Evolutionary conservation across 176 grass and related monocot genomes (phyloP).

Genomic region (Zea mays): DNA sequence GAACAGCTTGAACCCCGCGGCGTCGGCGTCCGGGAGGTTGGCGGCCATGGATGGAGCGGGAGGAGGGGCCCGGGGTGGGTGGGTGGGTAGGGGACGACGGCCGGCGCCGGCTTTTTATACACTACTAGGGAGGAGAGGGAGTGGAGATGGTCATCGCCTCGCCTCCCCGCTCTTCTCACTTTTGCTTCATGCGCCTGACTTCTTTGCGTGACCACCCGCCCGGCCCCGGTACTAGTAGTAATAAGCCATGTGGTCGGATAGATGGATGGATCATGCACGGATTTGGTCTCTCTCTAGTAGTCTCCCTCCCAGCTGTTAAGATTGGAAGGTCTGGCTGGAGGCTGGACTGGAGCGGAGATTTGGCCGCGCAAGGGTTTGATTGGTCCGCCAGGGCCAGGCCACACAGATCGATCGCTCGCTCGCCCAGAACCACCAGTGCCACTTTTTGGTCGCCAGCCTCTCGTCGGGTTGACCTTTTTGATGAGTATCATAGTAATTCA

Average conservation of each 20-base stretch:
- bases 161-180: constrained; percentile 25
- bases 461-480: constrained; percentile 25
- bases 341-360: constrained; percentile 26
- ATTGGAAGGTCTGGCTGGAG: constrained; percentile 3
- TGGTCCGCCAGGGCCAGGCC: no score
- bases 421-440: not conserved
- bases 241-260: not conserved
- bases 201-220: constrained; percentile 40
- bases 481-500: not conserved
- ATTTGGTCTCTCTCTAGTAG: not conserved
- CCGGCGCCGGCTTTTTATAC: constrained; percentile 36
- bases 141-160: constrained; percentile 20
- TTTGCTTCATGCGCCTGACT: constrained; percentile 44
- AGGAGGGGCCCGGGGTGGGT: not conserved
- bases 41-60: constrained; percentile 40
- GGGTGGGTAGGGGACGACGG: constrained; percentile 25
- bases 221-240: not conserved
- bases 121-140: not conserved
- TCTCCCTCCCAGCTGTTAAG: not conserved
- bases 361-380: no score
- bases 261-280: constrained; percentile 32
- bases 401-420: not conserved
- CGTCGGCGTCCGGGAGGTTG: constrained; percentile 41
- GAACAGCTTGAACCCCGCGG: constrained; percentile 84
- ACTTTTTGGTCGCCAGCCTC: constrained; percentile 12